phyloP scores from a whole-genome alignment of 2,329 filamentous ascomycete genomes.

The Parascedosporium putredinis region DNA sequence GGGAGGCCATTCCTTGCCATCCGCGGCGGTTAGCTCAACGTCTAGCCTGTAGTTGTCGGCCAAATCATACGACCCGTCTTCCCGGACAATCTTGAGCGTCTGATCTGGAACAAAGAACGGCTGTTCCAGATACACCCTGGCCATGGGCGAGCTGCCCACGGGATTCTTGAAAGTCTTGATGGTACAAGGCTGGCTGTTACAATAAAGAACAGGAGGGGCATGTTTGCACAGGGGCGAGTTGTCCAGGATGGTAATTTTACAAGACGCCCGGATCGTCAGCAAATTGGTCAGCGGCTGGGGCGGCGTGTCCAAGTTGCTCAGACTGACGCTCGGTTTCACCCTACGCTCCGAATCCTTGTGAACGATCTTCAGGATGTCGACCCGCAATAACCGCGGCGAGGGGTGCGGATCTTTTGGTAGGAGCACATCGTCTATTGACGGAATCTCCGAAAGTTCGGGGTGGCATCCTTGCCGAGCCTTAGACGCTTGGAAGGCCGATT shows the following conservation, averaged over 20 bases:
- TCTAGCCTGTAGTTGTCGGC: conserved; percentile 39
- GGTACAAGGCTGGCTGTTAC: conserved; percentile 43
- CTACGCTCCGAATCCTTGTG: conserved; percentile 33
- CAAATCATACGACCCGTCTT: conserved; percentile 35
- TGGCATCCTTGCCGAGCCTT: background rate
- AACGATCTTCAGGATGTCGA: conserved; percentile 42
- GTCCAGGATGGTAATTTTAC: conserved; percentile 27
- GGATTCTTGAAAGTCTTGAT: conserved; percentile 39
- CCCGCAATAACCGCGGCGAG: conserved; percentile 26
- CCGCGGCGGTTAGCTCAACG: conserved; percentile 42
- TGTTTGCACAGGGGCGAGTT: conserved; percentile 19
- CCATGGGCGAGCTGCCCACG: conserved; percentile 32
- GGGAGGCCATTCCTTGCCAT: conserved; percentile 42
- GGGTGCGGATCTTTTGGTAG: background rate
- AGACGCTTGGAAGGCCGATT: conserved; percentile 6
- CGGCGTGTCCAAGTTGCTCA: conserved; percentile 14
- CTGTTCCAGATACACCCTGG: conserved; percentile 34
- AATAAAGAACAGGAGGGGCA: conserved; percentile 29
- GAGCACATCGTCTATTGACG: conserved; percentile 1
- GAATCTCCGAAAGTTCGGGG: background rate
- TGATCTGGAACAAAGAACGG: conserved; percentile 44
- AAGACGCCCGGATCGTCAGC: conserved; percentile 23
- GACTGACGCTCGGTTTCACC: conserved; percentile 22
- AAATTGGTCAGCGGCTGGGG: conserved; percentile 15
- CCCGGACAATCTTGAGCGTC: conserved; percentile 38